Evolutionary conservation across 257 asterid species (phyloP).

Genomic region (Eustoma russellianum): DNA sequence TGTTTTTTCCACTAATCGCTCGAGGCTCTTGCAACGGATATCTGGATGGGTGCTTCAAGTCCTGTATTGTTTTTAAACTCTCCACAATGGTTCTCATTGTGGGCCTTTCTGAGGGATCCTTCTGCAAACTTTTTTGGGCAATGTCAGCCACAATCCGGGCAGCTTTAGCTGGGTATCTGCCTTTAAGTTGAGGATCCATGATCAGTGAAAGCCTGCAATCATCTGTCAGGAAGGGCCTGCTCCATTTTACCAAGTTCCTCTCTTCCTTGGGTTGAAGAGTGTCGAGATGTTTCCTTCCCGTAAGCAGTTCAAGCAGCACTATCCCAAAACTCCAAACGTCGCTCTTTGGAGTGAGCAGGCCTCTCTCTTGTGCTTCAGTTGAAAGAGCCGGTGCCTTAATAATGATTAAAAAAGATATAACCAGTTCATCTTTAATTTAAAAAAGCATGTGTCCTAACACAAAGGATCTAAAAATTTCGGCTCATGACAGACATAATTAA

Average conservation of each 20-base stretch:
- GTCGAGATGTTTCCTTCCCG: constrained; percentile 74
- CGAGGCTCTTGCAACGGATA: constrained; percentile 90
- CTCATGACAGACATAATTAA: background rate
- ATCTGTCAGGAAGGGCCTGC: constrained; percentile 71
- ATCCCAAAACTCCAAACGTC: constrained; percentile 94
- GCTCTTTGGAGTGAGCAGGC: constrained; percentile 83
- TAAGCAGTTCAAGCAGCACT: constrained; percentile 81
- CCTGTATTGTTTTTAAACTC: constrained; percentile 68
- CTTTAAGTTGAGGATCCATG: constrained; percentile 87
- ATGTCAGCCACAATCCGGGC: constrained; percentile 74
- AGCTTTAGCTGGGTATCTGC: constrained; percentile 80
- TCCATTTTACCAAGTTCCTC: constrained; percentile 82
- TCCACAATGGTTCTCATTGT: constrained; percentile 83
- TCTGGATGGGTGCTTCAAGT: constrained; percentile 64
- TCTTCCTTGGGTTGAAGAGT: constrained; percentile 74
- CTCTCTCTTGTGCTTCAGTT: constrained; percentile 74
- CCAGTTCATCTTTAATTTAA: background rate
- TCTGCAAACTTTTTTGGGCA: constrained; percentile 76
- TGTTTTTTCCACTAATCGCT: constrained; percentile 45
- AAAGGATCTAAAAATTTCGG: too few species aligned
- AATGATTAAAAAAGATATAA: constrained; percentile 1
- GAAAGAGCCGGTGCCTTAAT: constrained; percentile 76
- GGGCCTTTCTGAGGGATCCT: constrained; percentile 84
- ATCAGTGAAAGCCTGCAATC: constrained; percentile 71
- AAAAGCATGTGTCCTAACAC: background rate